Conservation (phyloP, 805 yeast genomes). For the Komagataella pastoris region DNA sequence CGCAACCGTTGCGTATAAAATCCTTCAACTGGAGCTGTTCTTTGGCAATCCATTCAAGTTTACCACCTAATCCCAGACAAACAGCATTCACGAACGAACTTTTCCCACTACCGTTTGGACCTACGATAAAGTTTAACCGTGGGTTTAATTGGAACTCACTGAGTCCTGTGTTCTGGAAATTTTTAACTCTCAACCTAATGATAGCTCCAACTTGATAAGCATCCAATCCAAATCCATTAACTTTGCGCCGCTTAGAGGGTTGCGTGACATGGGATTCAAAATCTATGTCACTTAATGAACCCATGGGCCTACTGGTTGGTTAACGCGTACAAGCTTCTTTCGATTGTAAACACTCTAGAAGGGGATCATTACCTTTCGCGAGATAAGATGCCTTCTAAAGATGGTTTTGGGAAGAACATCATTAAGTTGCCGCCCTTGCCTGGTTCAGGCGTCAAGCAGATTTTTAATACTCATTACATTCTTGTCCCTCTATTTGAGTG, state of each 20-base stretch:
- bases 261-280: conserved; percentile 4
- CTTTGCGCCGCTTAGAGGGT: conserved; percentile 10
- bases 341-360: background rate
- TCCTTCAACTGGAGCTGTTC: conserved; percentile 43
- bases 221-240: conserved; percentile 7
- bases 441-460: too few species aligned
- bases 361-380: background rate
- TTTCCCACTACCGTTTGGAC: conserved; percentile 96
- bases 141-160: conserved; percentile 75
- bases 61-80: conserved; percentile 80
- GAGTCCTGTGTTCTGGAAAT: conserved; percentile 56
- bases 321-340: background rate
- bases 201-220: conserved; percentile 32
- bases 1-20: conserved; percentile 61
- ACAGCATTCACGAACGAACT: conserved; percentile 88
- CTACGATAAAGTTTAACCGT: conserved; percentile 78
- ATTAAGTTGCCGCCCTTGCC: too few species aligned
- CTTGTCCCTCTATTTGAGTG: too few species aligned
- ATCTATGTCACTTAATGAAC: background rate
- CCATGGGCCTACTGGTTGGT: background rate
- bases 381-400: background rate
- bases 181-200: conserved; percentile 34
- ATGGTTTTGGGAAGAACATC: too few species aligned
- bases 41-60: conserved; percentile 59
- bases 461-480: too few species aligned